Evolutionary conservation across 306 rosid species (phyloP).

Genomic region (Prunus mongolica): DNA sequence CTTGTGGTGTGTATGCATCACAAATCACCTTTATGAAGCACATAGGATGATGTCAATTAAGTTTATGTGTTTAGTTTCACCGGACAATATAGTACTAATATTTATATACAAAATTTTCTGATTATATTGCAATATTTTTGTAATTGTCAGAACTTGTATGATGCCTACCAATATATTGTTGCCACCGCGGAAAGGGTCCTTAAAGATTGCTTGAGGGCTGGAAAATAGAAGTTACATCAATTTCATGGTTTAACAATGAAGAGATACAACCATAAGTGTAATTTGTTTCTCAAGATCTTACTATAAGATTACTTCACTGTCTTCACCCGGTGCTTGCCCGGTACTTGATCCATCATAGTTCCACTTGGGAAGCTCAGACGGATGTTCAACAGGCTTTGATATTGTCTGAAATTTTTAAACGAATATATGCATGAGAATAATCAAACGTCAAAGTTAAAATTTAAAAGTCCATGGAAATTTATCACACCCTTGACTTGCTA

Average conservation of each 20-base stretch:
- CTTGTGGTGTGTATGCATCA: conserved; percentile 82
- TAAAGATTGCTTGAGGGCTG: conserved; percentile 97
- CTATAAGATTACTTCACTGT: conserved; percentile 99
- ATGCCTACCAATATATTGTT: conserved; percentile 88
- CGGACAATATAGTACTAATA: too few species aligned
- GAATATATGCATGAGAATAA: conserved; percentile 12
- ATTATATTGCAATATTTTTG: not conserved
- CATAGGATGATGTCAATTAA: conserved; percentile 9
- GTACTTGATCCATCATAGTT: conserved; percentile 99
- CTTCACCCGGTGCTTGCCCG: conserved; percentile 98
- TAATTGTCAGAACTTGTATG: conserved; percentile 11
- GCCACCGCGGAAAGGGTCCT: conserved; percentile 97
- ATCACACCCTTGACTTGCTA: conserved; percentile 88
- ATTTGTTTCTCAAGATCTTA: conserved; percentile 45
- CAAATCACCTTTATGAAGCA: conserved; percentile 71
- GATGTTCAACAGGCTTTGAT: conserved; percentile 83
- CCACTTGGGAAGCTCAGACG: conserved; percentile 99
- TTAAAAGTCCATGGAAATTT: not conserved
- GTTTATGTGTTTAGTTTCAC: not conserved
- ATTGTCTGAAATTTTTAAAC: conserved; percentile 56
- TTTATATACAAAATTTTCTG: not conserved
- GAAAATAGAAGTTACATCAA: conserved; percentile 9
- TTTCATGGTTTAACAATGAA: conserved; percentile 19
- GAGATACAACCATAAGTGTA: not conserved
- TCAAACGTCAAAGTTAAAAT: not conserved